Evolutionary conservation across 257 asterid species (phyloP).

Genomic region (Petrea volubilis): DNA sequence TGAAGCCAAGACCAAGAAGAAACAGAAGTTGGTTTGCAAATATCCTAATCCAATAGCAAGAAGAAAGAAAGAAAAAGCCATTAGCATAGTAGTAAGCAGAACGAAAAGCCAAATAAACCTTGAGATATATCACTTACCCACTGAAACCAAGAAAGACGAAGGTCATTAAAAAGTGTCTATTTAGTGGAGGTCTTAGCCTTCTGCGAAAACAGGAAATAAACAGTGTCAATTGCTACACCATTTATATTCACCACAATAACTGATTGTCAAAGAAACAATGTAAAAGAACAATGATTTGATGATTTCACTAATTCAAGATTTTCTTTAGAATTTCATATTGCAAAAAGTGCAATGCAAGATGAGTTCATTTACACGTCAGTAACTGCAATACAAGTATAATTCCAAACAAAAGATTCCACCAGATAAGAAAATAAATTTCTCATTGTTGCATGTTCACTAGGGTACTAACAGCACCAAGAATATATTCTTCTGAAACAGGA

Average conservation of each 20-base stretch:
- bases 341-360: background rate
- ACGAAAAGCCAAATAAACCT: background rate
- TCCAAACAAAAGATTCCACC: background rate
- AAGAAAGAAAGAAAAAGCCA: background rate
- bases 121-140: constrained; percentile 53
- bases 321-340: background rate
- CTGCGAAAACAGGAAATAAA: constrained; percentile 41
- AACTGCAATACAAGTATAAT: background rate
- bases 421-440: background rate
- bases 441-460: background rate
- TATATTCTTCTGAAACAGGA: background rate
- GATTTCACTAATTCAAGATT: background rate
- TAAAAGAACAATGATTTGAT: background rate
- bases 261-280: background rate
- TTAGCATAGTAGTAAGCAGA: constrained; percentile 4
- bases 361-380: background rate
- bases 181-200: constrained; percentile 60
- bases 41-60: constrained; percentile 48
- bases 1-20: constrained; percentile 88
- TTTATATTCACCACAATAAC: constrained; percentile 7
- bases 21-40: constrained; percentile 91
- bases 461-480: background rate
- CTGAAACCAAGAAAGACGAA: constrained; percentile 81
- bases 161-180: constrained; percentile 41
- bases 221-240: background rate